Evolutionary conservation across 2,329 filamentous ascomycete genomes (phyloP), one percentile per base, ranked within the genome.

Genomic region (Polytolypa hystricis): DNA sequence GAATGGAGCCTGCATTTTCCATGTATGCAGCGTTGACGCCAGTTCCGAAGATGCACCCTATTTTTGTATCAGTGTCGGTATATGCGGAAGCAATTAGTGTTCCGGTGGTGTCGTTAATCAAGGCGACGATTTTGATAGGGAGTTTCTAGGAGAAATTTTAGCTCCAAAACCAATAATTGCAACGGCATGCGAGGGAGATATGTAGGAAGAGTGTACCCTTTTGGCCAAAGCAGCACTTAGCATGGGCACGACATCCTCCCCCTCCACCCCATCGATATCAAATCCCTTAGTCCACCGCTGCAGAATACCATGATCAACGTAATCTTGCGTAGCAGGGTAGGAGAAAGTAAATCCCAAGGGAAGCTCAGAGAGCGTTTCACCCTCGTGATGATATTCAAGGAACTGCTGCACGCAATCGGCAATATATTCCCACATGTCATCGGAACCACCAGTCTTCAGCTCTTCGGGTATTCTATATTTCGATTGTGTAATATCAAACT

Each of bases 11-110:
- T 46, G 77, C 84, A 53, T 93, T 66, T 64, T 98, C 91, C 82
- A 98, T 93, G 67, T 98, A 98, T 26, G 91, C 91, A 27, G 89
- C 91, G 54, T 98, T 98, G 67, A 91, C 95, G 41, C 91, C 91
- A 9, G 91, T 98, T 51, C 91, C 91, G 53, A 98, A 98, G 56
- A 98, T 98, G 63, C 89, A 95, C 38, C 91, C 91, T 52, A 96
- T 91, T 65, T 79, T 86, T 75, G 95, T 93, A 49, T 79, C 77
- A 30, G 79, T 68, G 57, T 98, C 87, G n/a, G 89, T 96, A 65
- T 98, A 98, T 19, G 85, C 81, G 17, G 89, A 96, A 42, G 91
- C 91, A 53, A 98, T 93, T 52, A 98, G 69, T 20, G 91, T 98
- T 52, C 91, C 91, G 12, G 89, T 96, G 32, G 91, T 98, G 60